Evolutionary conservation across 164 flowering plant species (phyloP), one percentile per base, ranked within the genome.

Genomic region (Vitis riparia): DNA sequence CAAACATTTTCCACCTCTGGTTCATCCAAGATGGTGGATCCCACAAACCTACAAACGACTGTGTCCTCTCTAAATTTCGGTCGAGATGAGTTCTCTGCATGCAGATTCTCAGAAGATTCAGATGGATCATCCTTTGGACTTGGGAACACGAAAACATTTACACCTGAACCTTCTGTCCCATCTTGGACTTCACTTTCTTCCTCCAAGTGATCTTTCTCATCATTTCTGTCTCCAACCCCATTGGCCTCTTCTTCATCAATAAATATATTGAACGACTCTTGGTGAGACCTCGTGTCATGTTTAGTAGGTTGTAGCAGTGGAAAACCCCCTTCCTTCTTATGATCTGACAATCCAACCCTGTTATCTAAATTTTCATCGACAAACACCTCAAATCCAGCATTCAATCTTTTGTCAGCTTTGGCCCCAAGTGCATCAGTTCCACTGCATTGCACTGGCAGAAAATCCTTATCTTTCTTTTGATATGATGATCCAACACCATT

Each of bases 1-100:
- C 97, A 96, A 65, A 84, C 94, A 74, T 95, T 93, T 81, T 96
- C 99, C 47, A 92, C 90, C 70, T 76, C 82, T 30, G 91, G 87
- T 65, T 88, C 97, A 68, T 90, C 92, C 30, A 71, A 75, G 49
- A 87, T 90, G 49, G 99, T 82, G 23, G 98, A 88, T 1, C 98
- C 97, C 63, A 93, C 96, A 82, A 93, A 93, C 74, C 85, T 85
- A 67, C 84, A 75, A 56, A 92, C 87, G 67, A 86, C 89, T 69
- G 97, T 89, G 68, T 91, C 97, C 79, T 96, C 98, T 69, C 88
- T 78, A 32, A 74, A 58, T 74, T 59, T 81, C 29, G 51, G 8
- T 19, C 59, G 71, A 53, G 80, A 71, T 23, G 86, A 71, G 68
- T 71, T 75, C 57, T 71, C 76, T 50, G 29, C 63, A 57, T 77